Percentiles rank a stretch among this genome's conserved stretches.
Evolutionary conservation across 2,329 filamentous ascomycete species (phyloP).

Genomic region (Pseudogymnoascus sp.): DNA sequence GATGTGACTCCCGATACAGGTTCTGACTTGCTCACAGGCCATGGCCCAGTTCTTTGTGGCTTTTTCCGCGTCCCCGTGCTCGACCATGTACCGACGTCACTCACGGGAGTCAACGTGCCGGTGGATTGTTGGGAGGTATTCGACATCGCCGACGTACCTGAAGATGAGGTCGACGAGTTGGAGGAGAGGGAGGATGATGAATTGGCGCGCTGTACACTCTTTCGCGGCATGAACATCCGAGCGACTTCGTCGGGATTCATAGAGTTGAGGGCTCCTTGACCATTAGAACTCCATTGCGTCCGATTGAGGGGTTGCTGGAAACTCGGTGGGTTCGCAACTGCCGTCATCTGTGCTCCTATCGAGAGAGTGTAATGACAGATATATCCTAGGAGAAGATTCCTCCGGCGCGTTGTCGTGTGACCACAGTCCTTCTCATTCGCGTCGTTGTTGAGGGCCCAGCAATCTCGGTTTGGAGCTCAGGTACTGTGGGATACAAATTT

Average conservation of each 20-base stretch:
- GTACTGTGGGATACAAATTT: background rate
- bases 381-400: slow-evolving; percentile 2
- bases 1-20: slow-evolving; percentile 56
- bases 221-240: slow-evolving; percentile 85
- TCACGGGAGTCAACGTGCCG: slow-evolving; percentile 37
- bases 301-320: slow-evolving; percentile 53
- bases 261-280: slow-evolving; percentile 55
- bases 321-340: slow-evolving; percentile 57
- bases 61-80: slow-evolving; percentile 40
- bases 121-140: slow-evolving; percentile 55
- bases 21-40: slow-evolving; percentile 60
- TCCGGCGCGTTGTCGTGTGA: slow-evolving; percentile 8
- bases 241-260: slow-evolving; percentile 79
- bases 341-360: slow-evolving; percentile 47
- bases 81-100: slow-evolving; percentile 22
- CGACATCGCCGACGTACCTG: slow-evolving; percentile 49
- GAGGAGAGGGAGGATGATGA: slow-evolving; percentile 82
- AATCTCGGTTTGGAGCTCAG: background rate
- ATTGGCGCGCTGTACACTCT: slow-evolving; percentile 77
- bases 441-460: background rate
- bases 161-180: slow-evolving; percentile 50
- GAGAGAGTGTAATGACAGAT: slow-evolving; percentile 10
- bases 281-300: slow-evolving; percentile 59
- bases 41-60: slow-evolving; percentile 43
- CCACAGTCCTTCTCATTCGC: slow-evolving; percentile 4